These are phyloP conservation scores for Euphorbia celastroides DNA, from an alignment of 441 rosid species.

Conservation along the genomic window DNA sequence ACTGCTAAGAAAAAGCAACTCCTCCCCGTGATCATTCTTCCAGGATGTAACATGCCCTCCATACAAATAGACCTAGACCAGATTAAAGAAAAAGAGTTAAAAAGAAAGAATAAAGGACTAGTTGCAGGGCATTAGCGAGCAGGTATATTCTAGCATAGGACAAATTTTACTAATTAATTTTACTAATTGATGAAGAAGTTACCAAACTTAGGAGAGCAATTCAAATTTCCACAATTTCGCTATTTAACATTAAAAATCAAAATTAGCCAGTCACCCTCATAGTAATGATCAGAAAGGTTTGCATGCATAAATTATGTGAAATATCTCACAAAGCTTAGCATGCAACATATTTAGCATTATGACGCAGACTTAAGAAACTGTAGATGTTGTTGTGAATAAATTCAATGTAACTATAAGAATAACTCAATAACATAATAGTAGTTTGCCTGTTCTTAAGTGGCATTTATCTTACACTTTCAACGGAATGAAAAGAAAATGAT, in stretches of 20 bases:
- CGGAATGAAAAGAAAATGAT: not conserved
- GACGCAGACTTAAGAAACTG: not conserved
- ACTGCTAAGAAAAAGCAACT: conserved; percentile 63
- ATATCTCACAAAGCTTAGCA: not conserved
- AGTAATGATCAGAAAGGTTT: not conserved
- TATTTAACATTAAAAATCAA: not conserved
- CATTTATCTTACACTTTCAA: not conserved
- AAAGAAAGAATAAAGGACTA: not conserved
- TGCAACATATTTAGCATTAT: not conserved
- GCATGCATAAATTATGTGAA: not conserved
- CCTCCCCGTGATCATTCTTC: conserved; percentile 78
- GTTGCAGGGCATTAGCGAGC: not conserved
- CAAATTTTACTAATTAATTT: too few species aligned
- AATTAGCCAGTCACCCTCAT: not conserved
- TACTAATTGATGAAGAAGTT: too few species aligned
- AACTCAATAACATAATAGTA: too few species aligned
- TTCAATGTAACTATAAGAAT: not conserved
- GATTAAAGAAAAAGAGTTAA: too few species aligned
- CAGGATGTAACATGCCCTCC: conserved; percentile 95
- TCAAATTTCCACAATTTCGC: not conserved
- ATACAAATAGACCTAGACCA: conserved; percentile 64
- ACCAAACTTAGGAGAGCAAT: too few species aligned
- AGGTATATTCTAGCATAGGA: too few species aligned
- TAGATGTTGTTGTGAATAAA: not conserved
- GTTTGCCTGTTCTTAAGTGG: not conserved